Evolutionary conservation across 2,329 filamentous ascomycete genomes (phyloP), one percentile per base, ranked within the genome.

Genomic region (Diaporthe citriasiana): DNA sequence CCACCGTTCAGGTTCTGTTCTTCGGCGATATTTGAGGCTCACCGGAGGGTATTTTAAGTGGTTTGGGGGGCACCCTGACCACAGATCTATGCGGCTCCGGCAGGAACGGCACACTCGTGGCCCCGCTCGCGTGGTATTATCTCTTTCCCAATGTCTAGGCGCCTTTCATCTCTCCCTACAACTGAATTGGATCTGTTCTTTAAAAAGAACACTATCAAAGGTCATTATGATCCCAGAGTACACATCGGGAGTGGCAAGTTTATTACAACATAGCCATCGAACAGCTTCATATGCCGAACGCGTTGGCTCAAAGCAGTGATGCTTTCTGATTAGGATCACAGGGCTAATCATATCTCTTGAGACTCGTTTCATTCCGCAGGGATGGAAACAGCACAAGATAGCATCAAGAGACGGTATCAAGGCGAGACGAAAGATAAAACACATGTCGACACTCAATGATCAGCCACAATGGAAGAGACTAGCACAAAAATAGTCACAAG

Each of bases 1-100:
- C 96, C 71, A 97, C 94, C 0, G 93, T 97, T 22, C 93, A 97
- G 83, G 94, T 97, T 42, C 93, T 96, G 74, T 96, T 97, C 85
- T 95, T 95, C 77, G 91, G 69, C 27, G 19, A 17, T 35, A n/a
- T 3, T 8, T 27, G 27, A 25, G 38, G 12, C 19, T n/a, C 38
- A 10, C n/a, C 56, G 42, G 5, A 5, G 42, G 19, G 6, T 13
- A 1, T 27, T 12, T 35, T 30, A 8, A 8, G 30, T 2, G n/a
- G 13, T 27, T 25, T 13, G 19, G 45, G n/a, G 9, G 12, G 25
- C 12, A 2, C 27, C 4, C 15, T 13, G 17, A n/a, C 13, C 25
- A 4, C 22, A n/a, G 27, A 25, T 17, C 6, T 15, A 12, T 35
- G 10, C 3, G 25, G 13, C 8, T 12, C 27, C 27, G 22, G n/a